Percentiles rank a stretch among this genome's conserved stretches.
phyloP scores from a whole-genome alignment of 305 asterid species.

The Ilex paraguariensis region DNA sequence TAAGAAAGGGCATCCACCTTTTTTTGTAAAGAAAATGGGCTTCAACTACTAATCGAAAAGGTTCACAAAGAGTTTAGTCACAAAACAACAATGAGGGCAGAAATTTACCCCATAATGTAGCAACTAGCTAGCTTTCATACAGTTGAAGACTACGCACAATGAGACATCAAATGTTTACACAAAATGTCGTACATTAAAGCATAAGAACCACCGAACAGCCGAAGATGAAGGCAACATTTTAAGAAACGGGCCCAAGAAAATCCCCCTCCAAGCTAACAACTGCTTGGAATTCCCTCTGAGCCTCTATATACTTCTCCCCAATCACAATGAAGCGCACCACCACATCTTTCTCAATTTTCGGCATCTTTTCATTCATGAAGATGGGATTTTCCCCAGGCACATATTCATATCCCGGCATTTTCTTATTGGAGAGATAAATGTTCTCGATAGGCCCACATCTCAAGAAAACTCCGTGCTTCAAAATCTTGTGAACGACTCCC shows the following conservation, averaged over 20 bases:
- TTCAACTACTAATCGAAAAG: no score
- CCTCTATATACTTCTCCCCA: constrained; percentile 71
- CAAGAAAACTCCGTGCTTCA: constrained; percentile 76
- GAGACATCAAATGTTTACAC: no score
- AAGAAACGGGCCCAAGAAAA: constrained; percentile 63
- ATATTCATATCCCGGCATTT: constrained; percentile 62
- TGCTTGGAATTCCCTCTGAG: constrained; percentile 62
- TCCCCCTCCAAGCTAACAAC: constrained; percentile 78
- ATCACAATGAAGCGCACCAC: constrained; percentile 58
- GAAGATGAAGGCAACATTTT: not conserved
- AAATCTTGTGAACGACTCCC: constrained; percentile 61
- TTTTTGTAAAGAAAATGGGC: no score
- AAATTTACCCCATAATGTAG: no score
- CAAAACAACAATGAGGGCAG: no score
- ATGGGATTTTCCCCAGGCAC: constrained; percentile 74
- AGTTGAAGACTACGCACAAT: no score
- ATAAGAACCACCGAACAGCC: no score
- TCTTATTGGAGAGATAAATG: constrained; percentile 60
- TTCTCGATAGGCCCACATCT: constrained; percentile 69
- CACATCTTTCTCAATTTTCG: constrained; percentile 64
- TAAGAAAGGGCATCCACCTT: no score
- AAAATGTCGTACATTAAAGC: no score
- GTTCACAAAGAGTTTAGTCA: no score
- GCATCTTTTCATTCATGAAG: constrained; percentile 55
- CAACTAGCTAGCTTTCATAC: no score